Evolutionary conservation across 2,329 filamentous ascomycete species (phyloP).

Genomic region (Fusarium metavorans): DNA sequence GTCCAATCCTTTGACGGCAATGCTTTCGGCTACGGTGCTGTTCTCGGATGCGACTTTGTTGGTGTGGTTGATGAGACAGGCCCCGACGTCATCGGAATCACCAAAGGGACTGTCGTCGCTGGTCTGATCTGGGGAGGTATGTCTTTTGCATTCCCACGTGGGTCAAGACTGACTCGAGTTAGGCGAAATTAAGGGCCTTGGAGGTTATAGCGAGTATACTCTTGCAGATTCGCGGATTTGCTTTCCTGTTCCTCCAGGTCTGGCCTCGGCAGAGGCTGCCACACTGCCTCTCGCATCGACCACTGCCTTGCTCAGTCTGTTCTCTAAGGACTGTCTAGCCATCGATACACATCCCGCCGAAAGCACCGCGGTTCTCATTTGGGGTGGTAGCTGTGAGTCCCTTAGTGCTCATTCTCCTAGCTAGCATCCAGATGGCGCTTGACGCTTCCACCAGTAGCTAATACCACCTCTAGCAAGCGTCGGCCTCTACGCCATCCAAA

Average conservation of each 20-base stretch:
- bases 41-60: constrained; percentile 54
- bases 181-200: constrained; percentile 47
- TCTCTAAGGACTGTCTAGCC: constrained; percentile 52
- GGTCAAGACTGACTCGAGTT: neutral
- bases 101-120: constrained; percentile 39
- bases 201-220: constrained; percentile 54
- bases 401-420: neutral
- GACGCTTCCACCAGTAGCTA: neutral
- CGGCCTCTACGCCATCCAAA: constrained; percentile 52
- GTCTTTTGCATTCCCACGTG: neutral
- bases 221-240: constrained; percentile 56
- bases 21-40: constrained; percentile 52
- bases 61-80: constrained; percentile 52
- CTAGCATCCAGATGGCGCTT: neutral
- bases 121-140: constrained; percentile 47
- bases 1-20: constrained; percentile 47
- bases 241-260: constrained; percentile 51
- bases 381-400: constrained; percentile 58
- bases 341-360: constrained; percentile 41
- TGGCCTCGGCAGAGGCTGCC: constrained; percentile 48
- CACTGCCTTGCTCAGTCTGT: constrained; percentile 55
- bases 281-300: constrained; percentile 54
- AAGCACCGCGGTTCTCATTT: constrained; percentile 52
- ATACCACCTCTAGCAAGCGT: constrained; percentile 50
- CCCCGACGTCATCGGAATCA: constrained; percentile 27